A percentile compares a stretch with the other conserved stretches of the same genome.
Evolutionary conservation across 169 alveolate species (phyloP).

Genomic region (Sarcocystis neurona): DNA sequence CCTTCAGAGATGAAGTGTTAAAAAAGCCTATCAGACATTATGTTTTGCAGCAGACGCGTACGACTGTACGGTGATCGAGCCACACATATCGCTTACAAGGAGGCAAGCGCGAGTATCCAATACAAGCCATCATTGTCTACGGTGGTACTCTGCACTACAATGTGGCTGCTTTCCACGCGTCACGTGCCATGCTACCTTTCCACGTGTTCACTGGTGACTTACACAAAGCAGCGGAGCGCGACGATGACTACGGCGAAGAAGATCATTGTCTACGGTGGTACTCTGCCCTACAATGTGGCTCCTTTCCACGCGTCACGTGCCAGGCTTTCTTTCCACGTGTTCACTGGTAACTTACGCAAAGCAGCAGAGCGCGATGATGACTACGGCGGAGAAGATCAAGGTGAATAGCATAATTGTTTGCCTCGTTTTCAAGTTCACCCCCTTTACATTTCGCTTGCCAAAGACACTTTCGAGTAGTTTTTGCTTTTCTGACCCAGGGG

Average conservation of each 20-base stretch:
- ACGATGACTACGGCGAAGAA: constrained; percentile 37
- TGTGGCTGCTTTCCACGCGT: no score
- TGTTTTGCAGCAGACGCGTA: no score
- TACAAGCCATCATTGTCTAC: no score
- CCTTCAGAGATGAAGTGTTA: no score
- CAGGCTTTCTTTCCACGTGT: not conserved
- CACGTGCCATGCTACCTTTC: not conserved
- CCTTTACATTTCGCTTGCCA: constrained; percentile 62
- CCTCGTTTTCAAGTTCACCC: constrained; percentile 64
- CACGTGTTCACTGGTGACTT: not conserved
- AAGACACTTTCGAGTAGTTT: constrained; percentile 62
- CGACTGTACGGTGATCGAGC: no score
- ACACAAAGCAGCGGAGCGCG: constrained; percentile 51
- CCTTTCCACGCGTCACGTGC: no score
- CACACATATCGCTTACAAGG: no score
- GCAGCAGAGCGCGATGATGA: constrained; percentile 37
- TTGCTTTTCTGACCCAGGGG: constrained; percentile 64
- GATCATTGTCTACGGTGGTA: no score
- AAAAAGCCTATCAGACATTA: no score
- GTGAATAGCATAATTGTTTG: constrained; percentile 65
- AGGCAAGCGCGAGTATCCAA: no score
- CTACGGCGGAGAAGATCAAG: constrained; percentile 31
- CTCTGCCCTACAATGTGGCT: no score
- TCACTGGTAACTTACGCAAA: constrained; percentile 34
- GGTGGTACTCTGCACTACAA: no score